These are phyloP conservation scores for Hortiboletus flavorubellus DNA, from an alignment of 768 basidiomycete genomes.

Conservation along the genomic window DNA sequence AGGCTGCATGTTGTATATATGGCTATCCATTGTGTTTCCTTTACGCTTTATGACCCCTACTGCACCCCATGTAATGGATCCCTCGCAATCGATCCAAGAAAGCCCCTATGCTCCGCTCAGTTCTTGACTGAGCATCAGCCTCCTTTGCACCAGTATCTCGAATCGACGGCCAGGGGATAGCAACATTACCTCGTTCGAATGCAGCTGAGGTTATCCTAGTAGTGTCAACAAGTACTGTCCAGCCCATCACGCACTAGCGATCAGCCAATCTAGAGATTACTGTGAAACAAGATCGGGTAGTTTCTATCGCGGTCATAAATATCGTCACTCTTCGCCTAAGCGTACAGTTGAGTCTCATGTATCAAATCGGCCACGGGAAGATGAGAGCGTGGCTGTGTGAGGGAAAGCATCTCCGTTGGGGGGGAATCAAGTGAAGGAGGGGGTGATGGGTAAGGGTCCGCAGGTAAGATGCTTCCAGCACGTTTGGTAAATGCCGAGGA, in stretches of 20 bases:
- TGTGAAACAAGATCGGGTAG: neutral
- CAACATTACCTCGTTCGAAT: neutral
- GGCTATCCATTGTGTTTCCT: conserved; percentile 9
- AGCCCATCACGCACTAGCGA: neutral
- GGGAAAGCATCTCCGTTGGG: conserved; percentile 5
- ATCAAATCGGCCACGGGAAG: conserved; percentile 1
- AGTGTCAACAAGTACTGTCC: neutral
- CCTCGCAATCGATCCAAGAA: conserved; percentile 9
- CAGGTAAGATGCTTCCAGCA: conserved; percentile 24
- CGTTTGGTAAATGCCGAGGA: conserved; percentile 25
- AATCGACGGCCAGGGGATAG: neutral
- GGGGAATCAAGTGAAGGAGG: conserved; percentile 36
- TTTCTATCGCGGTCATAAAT: conserved; percentile 21
- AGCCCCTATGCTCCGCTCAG: conserved; percentile 1
- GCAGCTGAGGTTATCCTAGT: neutral
- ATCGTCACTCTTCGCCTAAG: conserved; percentile 19
- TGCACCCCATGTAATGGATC: conserved; percentile 22
- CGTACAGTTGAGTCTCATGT: conserved; percentile 15
- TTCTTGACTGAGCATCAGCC: neutral
- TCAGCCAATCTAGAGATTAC: neutral
- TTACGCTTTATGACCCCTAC: conserved; percentile 12
- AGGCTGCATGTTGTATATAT: conserved; percentile 9
- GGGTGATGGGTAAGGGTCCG: conserved; percentile 50
- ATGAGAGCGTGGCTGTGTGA: conserved; percentile 12
- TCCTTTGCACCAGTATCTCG: neutral